Evolutionary conservation across 2,329 filamentous ascomycete species (phyloP), one percentile per base, ranked within the genome.

Genomic region (Dothideomycetidae sp.): DNA sequence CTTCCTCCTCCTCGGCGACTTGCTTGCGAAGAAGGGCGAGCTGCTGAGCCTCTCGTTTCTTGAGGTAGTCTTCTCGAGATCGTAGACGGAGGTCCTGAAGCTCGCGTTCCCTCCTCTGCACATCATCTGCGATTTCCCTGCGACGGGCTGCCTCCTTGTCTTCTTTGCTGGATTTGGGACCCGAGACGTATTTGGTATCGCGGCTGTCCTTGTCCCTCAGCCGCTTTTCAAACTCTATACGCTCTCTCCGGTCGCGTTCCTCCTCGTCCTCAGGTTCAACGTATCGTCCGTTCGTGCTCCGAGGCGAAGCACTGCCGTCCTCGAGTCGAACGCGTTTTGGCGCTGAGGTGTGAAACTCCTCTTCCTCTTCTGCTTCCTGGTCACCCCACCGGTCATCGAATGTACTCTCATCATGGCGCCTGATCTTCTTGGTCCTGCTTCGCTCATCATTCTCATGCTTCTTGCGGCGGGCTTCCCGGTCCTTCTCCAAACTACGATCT

Each of bases 51-150:
- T 94, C 86, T 45, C 90, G 73, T 64, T 98, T 96, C 58, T 85
- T 84, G 18, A 98, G 67, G 53, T 98, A 98, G 47, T 90, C 79
- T 53, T 94, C 86, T 43, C 90, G 74, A 3, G 86, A 93, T 19
- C 84, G 73, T 51, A 90, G 68, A 29, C 90, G 72, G 12, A 94
- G 60, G 43, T 92, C 85, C 2, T 78, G 75, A 54, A 93, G 69
- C n/a, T 80, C 80, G 5, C 76, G 75, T 44, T 68, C 68, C 40
- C 79, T 68, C 5, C 78, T 73, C 26, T 71, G 69, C 3, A 76
- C 68, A 53, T 85, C 76, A 43, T 80, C 75, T 9, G 74, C 76
- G 41, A 81, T 56, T 1, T 70, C 67, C 43, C 76, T 64, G 33
- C 78, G 64, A 44, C 76, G 68, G 1, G 71, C 71, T 18, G 55